Evolutionary conservation across 768 basidiomycete genomes (phyloP).

Genomic region (Phaeotremella skinneri): DNA sequence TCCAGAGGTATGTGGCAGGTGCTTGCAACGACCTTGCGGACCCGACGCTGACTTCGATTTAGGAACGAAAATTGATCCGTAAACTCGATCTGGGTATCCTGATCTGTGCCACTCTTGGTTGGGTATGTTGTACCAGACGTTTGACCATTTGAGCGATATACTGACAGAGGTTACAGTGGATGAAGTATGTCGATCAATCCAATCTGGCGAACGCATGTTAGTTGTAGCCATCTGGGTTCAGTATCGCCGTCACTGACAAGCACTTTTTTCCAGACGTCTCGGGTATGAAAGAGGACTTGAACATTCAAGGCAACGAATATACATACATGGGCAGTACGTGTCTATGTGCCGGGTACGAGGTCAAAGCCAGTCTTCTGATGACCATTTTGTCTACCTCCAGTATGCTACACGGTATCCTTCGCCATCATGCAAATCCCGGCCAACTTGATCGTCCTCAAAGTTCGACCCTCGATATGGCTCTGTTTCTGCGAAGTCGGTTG

Average conservation of each 20-base stretch:
- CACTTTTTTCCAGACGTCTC: slow-evolving; percentile 9
- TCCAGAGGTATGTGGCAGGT: background rate
- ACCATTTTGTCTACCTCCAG: background rate
- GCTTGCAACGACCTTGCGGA: background rate
- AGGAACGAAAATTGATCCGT: slow-evolving; percentile 1
- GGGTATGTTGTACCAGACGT: background rate
- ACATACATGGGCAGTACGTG: slow-evolving; percentile 10
- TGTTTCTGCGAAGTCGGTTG: slow-evolving; percentile 22
- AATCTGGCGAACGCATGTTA: slow-evolving; percentile 7
- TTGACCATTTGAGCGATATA: background rate
- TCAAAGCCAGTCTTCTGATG: no score
- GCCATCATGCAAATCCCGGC: slow-evolving; percentile 22
- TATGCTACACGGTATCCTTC: slow-evolving; percentile 14
- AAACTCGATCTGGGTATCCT: slow-evolving; percentile 8
- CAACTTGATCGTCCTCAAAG: slow-evolving; percentile 16
- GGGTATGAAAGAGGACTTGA: slow-evolving; percentile 16
- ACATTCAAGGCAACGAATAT: slow-evolving; percentile 11
- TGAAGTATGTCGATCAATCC: slow-evolving; percentile 10
- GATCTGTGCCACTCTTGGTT: slow-evolving; percentile 4
- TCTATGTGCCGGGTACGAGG: no score
- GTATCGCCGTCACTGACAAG: background rate
- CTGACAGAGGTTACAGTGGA: background rate
- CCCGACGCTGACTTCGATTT: background rate
- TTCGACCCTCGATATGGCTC: slow-evolving; percentile 15
- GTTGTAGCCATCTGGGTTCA: no score